These are phyloP conservation scores for Asterionellopsis glacialis DNA, from an alignment of 108 stramenopile species.

Conservation along the genomic window DNA sequence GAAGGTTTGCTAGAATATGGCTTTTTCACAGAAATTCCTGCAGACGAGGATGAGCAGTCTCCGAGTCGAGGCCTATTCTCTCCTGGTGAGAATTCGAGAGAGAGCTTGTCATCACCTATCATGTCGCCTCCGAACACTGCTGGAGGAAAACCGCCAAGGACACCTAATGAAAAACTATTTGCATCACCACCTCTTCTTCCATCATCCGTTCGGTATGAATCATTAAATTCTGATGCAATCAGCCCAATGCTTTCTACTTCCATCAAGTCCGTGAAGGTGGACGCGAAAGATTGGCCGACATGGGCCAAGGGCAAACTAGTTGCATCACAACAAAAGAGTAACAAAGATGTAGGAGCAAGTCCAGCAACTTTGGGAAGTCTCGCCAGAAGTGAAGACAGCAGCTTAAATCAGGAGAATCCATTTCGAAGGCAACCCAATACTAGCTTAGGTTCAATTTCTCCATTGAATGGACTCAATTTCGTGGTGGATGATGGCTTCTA, in stretches of 20 bases:
- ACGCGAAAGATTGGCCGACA: conserved; percentile 63
- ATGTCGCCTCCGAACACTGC: neutral
- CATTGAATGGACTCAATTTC: neutral
- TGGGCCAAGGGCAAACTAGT: conserved; percentile 24
- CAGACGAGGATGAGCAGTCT: conserved; percentile 22
- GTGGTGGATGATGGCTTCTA: neutral
- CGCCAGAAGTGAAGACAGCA: conserved; percentile 2
- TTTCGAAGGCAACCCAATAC: neutral
- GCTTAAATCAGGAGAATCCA: neutral
- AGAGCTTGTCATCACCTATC: neutral
- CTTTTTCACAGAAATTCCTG: conserved; percentile 28
- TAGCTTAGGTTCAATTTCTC: neutral
- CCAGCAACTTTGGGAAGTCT: neutral
- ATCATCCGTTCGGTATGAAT: too few species aligned
- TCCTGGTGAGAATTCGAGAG: conserved; percentile 10
- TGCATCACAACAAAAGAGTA: neutral
- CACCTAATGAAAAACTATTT: too few species aligned
- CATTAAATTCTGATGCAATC: neutral
- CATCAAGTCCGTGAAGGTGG: conserved; percentile 69
- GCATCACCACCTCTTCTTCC: too few species aligned
- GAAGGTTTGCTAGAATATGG: conserved; percentile 26
- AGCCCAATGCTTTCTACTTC: conserved; percentile 15
- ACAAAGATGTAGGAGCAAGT: neutral
- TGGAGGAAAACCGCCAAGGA: neutral
- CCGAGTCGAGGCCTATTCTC: conserved; percentile 26